phyloP scores from a whole-genome alignment of 768 basidiomycete genomes.

The Phylloporus sp. region DNA sequence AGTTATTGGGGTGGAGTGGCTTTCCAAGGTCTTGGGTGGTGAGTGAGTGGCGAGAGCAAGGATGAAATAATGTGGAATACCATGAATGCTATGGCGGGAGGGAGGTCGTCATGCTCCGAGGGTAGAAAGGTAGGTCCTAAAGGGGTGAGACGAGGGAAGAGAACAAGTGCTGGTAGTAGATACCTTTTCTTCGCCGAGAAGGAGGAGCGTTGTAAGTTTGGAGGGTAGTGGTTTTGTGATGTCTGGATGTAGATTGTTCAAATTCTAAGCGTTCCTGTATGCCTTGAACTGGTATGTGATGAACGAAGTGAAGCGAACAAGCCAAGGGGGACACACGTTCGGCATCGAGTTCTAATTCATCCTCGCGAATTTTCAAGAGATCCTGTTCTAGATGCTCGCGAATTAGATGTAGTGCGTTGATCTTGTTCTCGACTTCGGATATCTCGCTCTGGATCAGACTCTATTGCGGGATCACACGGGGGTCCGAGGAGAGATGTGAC shows the following conservation, averaged over 20 bases:
- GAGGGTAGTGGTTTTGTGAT: conserved; percentile 14
- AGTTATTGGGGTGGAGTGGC: conserved; percentile 77
- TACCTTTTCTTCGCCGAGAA: conserved; percentile 34
- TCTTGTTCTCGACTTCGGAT: conserved; percentile 84
- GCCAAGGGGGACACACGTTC: conserved; percentile 62
- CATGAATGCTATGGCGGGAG: conserved; percentile 96
- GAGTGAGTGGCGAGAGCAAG: conserved; percentile 6
- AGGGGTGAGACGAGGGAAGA: conserved; percentile 2
- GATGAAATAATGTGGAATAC: conserved; percentile 36
- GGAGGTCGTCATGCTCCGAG: conserved; percentile 94
- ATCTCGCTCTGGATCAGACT: conserved; percentile 85
- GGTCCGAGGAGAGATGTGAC: conserved; percentile 1
- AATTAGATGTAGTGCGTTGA: conserved; percentile 77
- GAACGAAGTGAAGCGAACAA: not conserved
- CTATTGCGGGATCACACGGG: conserved; percentile 37
- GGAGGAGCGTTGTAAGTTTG: conserved; percentile 20
- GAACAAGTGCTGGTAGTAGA: not conserved
- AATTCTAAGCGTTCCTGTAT: conserved; percentile 81
- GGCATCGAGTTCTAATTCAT: conserved; percentile 95
- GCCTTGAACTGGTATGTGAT: conserved; percentile 64
- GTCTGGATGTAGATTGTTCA: conserved; percentile 46
- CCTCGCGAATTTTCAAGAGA: conserved; percentile 85
- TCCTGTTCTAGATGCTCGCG: conserved; percentile 77
- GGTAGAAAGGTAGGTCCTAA: conserved; percentile 92
- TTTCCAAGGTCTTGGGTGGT: conserved; percentile 66